Evolutionary conservation across 202 grass and related monocot species (phyloP), one percentile per base, ranked within the genome.

Genomic region (Carex arenaria): DNA sequence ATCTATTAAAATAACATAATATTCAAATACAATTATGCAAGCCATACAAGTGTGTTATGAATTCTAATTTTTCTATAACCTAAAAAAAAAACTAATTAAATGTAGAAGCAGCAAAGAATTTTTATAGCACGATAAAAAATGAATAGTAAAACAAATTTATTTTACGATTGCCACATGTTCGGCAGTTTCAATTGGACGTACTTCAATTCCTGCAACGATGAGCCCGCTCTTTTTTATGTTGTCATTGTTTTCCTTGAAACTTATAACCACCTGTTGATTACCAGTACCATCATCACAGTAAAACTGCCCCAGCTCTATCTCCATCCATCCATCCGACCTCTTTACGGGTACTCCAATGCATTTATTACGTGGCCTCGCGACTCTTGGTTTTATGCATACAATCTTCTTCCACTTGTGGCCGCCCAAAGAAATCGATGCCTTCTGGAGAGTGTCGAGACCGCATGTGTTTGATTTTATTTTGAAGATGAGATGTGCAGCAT

Each of bases 281-380:
- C 14, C 20, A 28, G 22, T 61, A 59, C 9, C 5, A 10, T 80
- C 18, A 4, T 32, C n/a, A 7, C 8, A 53, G 51, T 28, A 80
- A 36, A 80, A 80, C 47, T 80, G 40, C 52, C 43, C 76, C 42
- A 80, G 17, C 31, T 80, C 52, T 18, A 80, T 18, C 76, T 80
- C 76, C 76, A 80, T 59, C 76, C 76, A 80, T 18, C 76, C 76
- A 10, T 80, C 76, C 26, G 5, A 18, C 51, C 76, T 49, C 47
- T 18, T 32, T n/a, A 26, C 36, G 54, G 18, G 28, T 14, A 17
- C 11, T 36, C 66, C 73, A 17, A 23, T 20, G 40, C 40, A 42
- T 42, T 42, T 42, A 31, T 78, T 45, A 4, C 7, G 69, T 19
- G 42, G 31, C 40, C n/a, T 32, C 10, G 34, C 45, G 7, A 28